Conservation (phyloP, 345 rosid genomes). For the Linum trigynum region DNA sequence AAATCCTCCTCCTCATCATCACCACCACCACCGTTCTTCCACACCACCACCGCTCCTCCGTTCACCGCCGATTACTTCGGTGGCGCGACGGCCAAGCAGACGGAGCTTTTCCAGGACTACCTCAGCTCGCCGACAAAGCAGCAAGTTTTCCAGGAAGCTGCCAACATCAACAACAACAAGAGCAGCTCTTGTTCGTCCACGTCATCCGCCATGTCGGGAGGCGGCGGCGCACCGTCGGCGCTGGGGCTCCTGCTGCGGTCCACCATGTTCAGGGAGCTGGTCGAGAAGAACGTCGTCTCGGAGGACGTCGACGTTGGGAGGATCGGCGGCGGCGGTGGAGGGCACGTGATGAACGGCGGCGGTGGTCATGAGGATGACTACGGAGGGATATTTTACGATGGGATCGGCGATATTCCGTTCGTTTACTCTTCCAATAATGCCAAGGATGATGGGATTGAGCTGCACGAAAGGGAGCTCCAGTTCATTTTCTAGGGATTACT, state of each 20-base stretch:
- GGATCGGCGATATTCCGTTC: conserved; percentile 24
- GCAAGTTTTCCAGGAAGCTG: conserved; percentile 16
- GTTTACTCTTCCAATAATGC: conserved; percentile 24
- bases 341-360: too few species aligned
- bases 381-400: conserved; percentile 29
- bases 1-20: too few species aligned
- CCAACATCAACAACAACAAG: conserved; percentile 16
- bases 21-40: conserved; percentile 11
- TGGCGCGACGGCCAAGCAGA: not conserved
- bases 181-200: conserved; percentile 9
- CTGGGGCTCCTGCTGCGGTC: conserved; percentile 49
- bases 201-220: conserved; percentile 19
- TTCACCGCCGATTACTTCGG: conserved; percentile 17
- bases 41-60: conserved; percentile 5
- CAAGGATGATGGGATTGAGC: conserved; percentile 17
- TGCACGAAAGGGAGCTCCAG: conserved; percentile 27
- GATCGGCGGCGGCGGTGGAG: conserved; percentile 8
- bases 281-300: conserved; percentile 35
- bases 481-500: conserved; percentile 16
- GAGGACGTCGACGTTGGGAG: conserved; percentile 28
- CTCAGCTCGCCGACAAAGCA: conserved; percentile 18
- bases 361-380: conserved; percentile 23
- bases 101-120: not conserved
- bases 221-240: conserved; percentile 12
- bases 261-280: conserved; percentile 42